A percentile compares a stretch with the other conserved stretches of the same genome.
phyloP scores from a whole-genome alignment of 176 grass and related monocot genomes.

The Triticum aestivum region DNA sequence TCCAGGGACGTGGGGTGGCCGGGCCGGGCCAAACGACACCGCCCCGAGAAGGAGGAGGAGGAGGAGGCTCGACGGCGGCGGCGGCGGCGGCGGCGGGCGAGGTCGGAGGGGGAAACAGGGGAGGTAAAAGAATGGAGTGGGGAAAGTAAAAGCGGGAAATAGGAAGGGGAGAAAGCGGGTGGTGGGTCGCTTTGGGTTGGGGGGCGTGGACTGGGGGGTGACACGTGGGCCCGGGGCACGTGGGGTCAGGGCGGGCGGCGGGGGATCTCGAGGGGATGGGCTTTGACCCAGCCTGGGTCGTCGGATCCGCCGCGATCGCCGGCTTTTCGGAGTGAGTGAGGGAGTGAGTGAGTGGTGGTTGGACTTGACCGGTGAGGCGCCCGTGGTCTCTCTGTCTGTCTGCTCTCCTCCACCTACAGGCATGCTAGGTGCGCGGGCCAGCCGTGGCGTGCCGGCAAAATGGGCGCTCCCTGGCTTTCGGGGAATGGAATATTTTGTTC shows the following conservation, averaged over 20 bases:
- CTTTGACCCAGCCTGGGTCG: neutral
- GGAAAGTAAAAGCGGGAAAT: neutral
- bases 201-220: neutral
- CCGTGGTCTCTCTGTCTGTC: neutral
- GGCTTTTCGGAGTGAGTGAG: neutral
- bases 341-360: no score
- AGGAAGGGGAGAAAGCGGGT: neutral
- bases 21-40: neutral
- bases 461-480: no score
- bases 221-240: neutral
- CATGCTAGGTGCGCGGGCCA: no score
- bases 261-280: conserved; percentile 15
- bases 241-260: neutral
- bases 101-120: neutral
- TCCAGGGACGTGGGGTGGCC: neutral
- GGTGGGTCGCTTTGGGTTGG: neutral
- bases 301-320: conserved; percentile 12
- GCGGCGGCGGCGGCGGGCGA: neutral
- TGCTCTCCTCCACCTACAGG: no score
- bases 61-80: no score
- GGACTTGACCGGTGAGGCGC: neutral
- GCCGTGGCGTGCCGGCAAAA: no score
- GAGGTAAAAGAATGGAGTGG: neutral
- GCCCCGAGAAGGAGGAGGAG: neutral
- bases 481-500: no score